phyloP scores from a whole-genome alignment of 1,284 basidiomycete genomes.

The Fereydounia khargensis region DNA sequence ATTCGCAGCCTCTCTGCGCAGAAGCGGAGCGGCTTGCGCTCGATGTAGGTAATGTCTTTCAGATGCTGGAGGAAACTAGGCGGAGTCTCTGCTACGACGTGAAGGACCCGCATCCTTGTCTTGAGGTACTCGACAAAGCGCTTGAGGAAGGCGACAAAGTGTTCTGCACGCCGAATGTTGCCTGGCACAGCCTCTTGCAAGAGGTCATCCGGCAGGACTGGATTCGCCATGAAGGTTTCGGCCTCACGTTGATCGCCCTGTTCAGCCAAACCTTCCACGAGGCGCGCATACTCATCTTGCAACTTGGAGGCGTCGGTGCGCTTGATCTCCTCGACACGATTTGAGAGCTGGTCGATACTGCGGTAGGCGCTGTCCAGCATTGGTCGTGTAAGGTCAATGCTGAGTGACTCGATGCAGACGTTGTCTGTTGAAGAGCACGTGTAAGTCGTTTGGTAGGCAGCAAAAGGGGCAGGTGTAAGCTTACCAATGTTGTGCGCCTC shows the following conservation, averaged over 20 bases:
- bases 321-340: slow-evolving; percentile 97
- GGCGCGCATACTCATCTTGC: slow-evolving; percentile 93
- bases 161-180: slow-evolving; percentile 96
- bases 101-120: slow-evolving; percentile 97
- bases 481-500: slow-evolving; percentile 98
- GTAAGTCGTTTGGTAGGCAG: neutral
- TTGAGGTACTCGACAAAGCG: slow-evolving; percentile 98
- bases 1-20: slow-evolving; percentile 94
- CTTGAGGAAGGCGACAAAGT: slow-evolving; percentile 97
- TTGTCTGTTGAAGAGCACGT: slow-evolving; percentile 67
- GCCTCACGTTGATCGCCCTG: slow-evolving; percentile 65
- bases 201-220: slow-evolving; percentile 91
- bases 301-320: slow-evolving; percentile 87
- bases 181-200: slow-evolving; percentile 93
- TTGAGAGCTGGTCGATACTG: slow-evolving; percentile 80
- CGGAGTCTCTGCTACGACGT: slow-evolving; percentile 99
- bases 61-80: slow-evolving; percentile 97
- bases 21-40: slow-evolving; percentile 90
- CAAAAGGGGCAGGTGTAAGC: slow-evolving; percentile 21
- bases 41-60: slow-evolving; percentile 98
- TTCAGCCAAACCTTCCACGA: slow-evolving; percentile 86
- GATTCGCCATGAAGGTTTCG: slow-evolving; percentile 78
- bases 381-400: slow-evolving; percentile 95
- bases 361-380: slow-evolving; percentile 94
- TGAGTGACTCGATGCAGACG: slow-evolving; percentile 97